phyloP scores from a whole-genome alignment of 768 basidiomycete species.

The Trametes punicea region DNA sequence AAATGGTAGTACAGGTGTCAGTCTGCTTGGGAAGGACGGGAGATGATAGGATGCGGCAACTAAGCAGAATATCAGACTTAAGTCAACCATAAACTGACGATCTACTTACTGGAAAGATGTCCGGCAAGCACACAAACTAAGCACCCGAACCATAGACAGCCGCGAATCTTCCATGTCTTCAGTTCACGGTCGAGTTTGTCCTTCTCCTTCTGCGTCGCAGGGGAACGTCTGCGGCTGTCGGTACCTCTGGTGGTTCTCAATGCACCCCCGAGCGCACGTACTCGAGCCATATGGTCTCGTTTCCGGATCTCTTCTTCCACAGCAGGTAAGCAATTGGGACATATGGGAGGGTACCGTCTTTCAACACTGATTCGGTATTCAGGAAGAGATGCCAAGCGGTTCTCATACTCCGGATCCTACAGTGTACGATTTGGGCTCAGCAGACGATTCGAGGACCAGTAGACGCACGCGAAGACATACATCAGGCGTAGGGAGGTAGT shows the following conservation, averaged over 20 bases:
- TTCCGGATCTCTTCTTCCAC: conserved; percentile 80
- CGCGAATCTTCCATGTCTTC: conserved; percentile 66
- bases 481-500: conserved; percentile 78
- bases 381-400: conserved; percentile 59
- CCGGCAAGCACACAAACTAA: conserved; percentile 28
- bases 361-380: conserved; percentile 75
- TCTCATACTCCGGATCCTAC: conserved; percentile 71
- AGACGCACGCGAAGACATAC: conserved; percentile 41
- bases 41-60: conserved; percentile 10
- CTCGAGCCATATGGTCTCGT: conserved; percentile 80
- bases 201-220: conserved; percentile 36
- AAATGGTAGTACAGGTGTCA: conserved; percentile 37
- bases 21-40: not conserved
- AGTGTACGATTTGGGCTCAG: not conserved
- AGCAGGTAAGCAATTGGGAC: conserved; percentile 65
- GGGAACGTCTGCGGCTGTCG: conserved; percentile 49
- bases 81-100: not conserved
- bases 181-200: conserved; percentile 49
- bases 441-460: not conserved
- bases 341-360: conserved; percentile 84
- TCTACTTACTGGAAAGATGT: conserved; percentile 19
- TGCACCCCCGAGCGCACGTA: conserved; percentile 67
- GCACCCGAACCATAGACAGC: conserved; percentile 59
- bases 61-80: not conserved
- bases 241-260: conserved; percentile 40